These are phyloP conservation scores for Carallia brachiata DNA, from an alignment of 345 rosid species.

Conservation along the genomic window DNA sequence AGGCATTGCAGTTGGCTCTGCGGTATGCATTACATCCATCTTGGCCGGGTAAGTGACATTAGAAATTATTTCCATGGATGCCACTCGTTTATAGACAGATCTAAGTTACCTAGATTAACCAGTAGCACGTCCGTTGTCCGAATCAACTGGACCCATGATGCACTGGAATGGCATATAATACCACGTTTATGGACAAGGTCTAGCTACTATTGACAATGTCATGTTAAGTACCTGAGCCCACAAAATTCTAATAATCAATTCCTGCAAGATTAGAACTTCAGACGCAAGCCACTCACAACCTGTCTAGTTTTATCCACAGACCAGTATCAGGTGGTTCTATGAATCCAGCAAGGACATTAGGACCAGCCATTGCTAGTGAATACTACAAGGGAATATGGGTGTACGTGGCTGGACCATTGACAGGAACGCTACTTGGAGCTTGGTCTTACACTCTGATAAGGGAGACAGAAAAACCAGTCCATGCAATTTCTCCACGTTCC, in stretches of 20 bases:
- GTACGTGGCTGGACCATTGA: slow-evolving; percentile 45
- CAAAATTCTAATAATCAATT: too few species aligned
- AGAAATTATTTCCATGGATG: not conserved
- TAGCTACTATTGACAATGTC: too few species aligned
- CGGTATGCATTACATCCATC: slow-evolving; percentile 58
- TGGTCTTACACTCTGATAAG: slow-evolving; percentile 41
- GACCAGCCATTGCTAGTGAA: slow-evolving; percentile 49
- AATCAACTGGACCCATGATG: too few species aligned
- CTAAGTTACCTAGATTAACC: too few species aligned
- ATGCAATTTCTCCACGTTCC: slow-evolving; percentile 26
- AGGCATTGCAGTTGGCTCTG: slow-evolving; percentile 62
- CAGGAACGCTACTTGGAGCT: slow-evolving; percentile 43
- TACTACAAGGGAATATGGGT: slow-evolving; percentile 51
- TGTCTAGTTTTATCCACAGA: slow-evolving; percentile 28
- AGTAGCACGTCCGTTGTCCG: too few species aligned
- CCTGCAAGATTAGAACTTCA: not conserved
- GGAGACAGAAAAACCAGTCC: slow-evolving; percentile 18
- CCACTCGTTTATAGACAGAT: not conserved
- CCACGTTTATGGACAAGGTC: too few species aligned
- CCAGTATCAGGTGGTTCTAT: slow-evolving; percentile 56
- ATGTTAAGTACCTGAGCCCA: too few species aligned
- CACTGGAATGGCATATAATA: too few species aligned
- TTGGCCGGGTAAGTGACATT: slow-evolving; percentile 51
- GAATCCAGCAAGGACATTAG: slow-evolving; percentile 59
- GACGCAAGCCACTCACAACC: not conserved